Percentiles rank a stretch among this genome's conserved stretches.
These are phyloP conservation scores for Macrophomina pseudophaseolina DNA, from an alignment of 2,329 filamentous ascomycete species.

Conservation along the genomic window DNA sequence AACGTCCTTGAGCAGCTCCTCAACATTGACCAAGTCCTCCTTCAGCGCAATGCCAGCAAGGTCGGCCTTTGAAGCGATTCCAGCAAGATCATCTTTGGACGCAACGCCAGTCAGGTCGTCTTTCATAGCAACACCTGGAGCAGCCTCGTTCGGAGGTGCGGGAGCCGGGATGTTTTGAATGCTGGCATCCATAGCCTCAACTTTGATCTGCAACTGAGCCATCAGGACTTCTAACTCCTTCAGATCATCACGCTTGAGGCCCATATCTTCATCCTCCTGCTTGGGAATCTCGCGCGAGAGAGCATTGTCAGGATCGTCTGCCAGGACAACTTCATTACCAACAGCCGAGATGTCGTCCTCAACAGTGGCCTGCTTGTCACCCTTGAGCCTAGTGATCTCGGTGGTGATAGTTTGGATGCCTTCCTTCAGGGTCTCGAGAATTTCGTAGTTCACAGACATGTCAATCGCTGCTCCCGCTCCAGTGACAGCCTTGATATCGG, in stretches of 20 bases:
- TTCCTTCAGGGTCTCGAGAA: conserved; percentile 84
- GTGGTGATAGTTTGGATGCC: conserved; percentile 75
- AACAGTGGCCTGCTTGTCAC: conserved; percentile 50
- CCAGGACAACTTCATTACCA: conserved; percentile 63
- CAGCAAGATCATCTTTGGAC: conserved; percentile 56
- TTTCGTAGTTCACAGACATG: conserved; percentile 84
- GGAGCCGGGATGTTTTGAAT: conserved; percentile 52
- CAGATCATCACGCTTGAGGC: conserved; percentile 73
- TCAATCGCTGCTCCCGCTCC: conserved; percentile 76
- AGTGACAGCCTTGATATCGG: conserved; percentile 72
- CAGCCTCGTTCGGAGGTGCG: conserved; percentile 47
- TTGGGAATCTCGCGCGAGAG: conserved; percentile 46
- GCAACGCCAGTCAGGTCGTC: conserved; percentile 54
- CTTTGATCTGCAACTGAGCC: conserved; percentile 79
- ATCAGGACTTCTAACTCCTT: conserved; percentile 86
- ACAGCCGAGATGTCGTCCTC: conserved; percentile 57
- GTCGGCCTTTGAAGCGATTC: conserved; percentile 43
- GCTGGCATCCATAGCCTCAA: conserved; percentile 73
- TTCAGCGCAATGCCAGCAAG: conserved; percentile 47
- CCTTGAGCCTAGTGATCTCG: conserved; percentile 80
- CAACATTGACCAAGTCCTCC: conserved; percentile 55
- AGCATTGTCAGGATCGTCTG: conserved; percentile 54
- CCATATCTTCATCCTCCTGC: conserved; percentile 37
- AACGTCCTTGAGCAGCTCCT: conserved; percentile 58
- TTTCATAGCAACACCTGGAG: conserved; percentile 47